Conservation (phyloP, 2,329 filamentous ascomycete genomes). For the Tolypocladium ophioglossoides region DNA sequence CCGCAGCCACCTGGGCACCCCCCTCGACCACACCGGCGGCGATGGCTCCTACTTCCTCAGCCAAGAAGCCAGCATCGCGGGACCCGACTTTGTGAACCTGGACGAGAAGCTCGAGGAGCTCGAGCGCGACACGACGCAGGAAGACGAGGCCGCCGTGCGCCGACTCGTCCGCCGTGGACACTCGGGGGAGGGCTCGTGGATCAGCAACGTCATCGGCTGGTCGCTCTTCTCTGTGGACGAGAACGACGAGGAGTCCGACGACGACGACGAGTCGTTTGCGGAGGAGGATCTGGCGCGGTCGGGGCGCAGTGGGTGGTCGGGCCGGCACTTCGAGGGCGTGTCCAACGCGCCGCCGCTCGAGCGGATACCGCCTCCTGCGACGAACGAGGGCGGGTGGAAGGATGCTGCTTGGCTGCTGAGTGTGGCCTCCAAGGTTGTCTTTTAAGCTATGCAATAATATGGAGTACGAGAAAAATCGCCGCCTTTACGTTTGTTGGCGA, state of each 20-base stretch:
- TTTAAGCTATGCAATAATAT: constrained; percentile 25
- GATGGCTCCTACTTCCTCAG: constrained; percentile 32
- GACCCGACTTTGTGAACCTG: constrained; percentile 53
- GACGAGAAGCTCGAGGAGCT: constrained; percentile 48
- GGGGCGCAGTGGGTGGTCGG: constrained; percentile 21
- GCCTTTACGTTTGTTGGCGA: neutral
- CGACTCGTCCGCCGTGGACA: constrained; percentile 44
- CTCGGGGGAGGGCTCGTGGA: constrained; percentile 44
- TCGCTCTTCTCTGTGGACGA: constrained; percentile 53
- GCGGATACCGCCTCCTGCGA: constrained; percentile 34
- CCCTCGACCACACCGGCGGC: constrained; percentile 24
- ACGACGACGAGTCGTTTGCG: constrained; percentile 17
- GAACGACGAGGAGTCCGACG: constrained; percentile 39
- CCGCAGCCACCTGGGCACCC: constrained; percentile 32
- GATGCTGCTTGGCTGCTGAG: constrained; percentile 59
- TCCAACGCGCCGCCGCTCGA: constrained; percentile 31
- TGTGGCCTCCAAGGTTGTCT: constrained; percentile 51
- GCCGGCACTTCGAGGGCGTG: constrained; percentile 29
- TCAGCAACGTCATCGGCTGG: constrained; percentile 48
- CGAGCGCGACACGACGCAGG: constrained; percentile 37
- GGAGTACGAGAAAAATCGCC: neutral
- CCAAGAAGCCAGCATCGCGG: constrained; percentile 30
- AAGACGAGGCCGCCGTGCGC: constrained; percentile 49
- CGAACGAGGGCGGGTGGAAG: constrained; percentile 51
- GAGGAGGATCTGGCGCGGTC: constrained; percentile 16